Percentiles rank a stretch among this genome's conserved stretches.
Conservation (phyloP, 805 yeast species). For the Saturnispora sekii region DNA sequence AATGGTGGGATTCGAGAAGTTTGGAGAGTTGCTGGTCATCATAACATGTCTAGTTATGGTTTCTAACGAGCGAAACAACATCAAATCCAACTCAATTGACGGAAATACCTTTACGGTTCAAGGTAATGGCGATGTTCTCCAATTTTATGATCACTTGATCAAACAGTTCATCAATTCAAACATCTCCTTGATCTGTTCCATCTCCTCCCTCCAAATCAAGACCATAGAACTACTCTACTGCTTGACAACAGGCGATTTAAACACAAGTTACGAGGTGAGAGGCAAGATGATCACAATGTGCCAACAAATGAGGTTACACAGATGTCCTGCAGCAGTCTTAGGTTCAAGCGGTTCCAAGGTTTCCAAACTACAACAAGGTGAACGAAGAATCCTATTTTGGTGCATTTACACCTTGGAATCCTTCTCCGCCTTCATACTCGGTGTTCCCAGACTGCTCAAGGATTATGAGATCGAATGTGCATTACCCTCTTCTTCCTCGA, state of each 20-base stretch:
- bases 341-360: constrained; percentile 57
- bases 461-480: constrained; percentile 85
- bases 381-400: constrained; percentile 79
- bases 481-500: constrained; percentile 45
- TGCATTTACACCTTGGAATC: constrained; percentile 68
- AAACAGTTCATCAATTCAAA: constrained; percentile 57
- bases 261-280: constrained; percentile 65
- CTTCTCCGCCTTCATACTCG: constrained; percentile 64
- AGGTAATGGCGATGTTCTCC: constrained; percentile 27
- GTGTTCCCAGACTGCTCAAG: constrained; percentile 71
- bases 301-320: constrained; percentile 73
- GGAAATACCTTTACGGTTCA: constrained; percentile 6
- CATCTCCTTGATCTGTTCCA: constrained; percentile 48
- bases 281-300: constrained; percentile 75
- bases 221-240: constrained; percentile 63
- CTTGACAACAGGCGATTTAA: constrained; percentile 61
- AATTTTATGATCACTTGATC: constrained; percentile 50
- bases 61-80: constrained; percentile 27
- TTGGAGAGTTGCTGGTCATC: constrained; percentile 45
- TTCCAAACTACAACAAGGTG: constrained; percentile 66
- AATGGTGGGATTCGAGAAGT: constrained; percentile 39
- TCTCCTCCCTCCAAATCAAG: constrained; percentile 61
- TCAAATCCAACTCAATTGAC: constrained; percentile 5
- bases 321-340: constrained; percentile 78
- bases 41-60: constrained; percentile 42